These are phyloP conservation scores for Colletotrichum eremochloae DNA, from an alignment of 2,329 filamentous ascomycete species.

Conservation along the genomic window DNA sequence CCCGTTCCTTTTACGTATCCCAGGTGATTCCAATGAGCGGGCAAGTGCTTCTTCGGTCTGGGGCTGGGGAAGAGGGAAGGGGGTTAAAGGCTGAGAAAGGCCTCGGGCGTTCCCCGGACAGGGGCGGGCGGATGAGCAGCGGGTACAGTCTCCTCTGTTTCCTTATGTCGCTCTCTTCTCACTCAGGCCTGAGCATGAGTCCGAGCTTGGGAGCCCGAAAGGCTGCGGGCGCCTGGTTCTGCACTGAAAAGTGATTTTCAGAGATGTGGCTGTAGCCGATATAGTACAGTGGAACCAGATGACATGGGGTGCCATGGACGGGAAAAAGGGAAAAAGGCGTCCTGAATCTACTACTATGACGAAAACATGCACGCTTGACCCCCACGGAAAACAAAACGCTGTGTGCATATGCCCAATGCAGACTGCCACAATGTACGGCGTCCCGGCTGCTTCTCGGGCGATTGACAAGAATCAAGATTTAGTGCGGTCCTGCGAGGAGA, in stretches of 20 bases:
- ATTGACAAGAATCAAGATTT: slow-evolving; percentile 36
- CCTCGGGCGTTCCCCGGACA: slow-evolving; percentile 39
- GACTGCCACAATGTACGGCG: neutral
- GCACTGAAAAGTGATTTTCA: slow-evolving; percentile 18
- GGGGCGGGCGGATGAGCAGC: slow-evolving; percentile 11
- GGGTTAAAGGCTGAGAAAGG: slow-evolving; percentile 23
- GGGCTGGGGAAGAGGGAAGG: neutral
- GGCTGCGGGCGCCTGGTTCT: neutral
- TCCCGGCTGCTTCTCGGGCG: slow-evolving; percentile 37
- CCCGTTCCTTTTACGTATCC: neutral
- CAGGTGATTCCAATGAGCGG: neutral
- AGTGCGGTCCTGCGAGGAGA: neutral
- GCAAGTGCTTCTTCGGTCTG: slow-evolving; percentile 2
- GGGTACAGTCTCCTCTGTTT: slow-evolving; percentile 10
- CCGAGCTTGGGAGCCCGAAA: neutral
- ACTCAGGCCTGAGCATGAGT: slow-evolving; percentile 14
- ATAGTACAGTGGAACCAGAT: slow-evolving; percentile 29
- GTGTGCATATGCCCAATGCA: neutral
- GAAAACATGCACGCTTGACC: slow-evolving; percentile 24
- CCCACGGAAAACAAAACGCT: neutral
- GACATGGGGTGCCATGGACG: slow-evolving; percentile 31
- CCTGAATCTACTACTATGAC: slow-evolving; percentile 2
- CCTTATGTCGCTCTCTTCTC: neutral
- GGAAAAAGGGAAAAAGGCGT: slow-evolving; percentile 22
- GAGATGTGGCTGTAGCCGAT: slow-evolving; percentile 39